A percentile compares a stretch with the other conserved stretches of the same genome.
phyloP scores from a whole-genome alignment of 2,329 filamentous ascomycete species.

The Clonostachys rosea region DNA sequence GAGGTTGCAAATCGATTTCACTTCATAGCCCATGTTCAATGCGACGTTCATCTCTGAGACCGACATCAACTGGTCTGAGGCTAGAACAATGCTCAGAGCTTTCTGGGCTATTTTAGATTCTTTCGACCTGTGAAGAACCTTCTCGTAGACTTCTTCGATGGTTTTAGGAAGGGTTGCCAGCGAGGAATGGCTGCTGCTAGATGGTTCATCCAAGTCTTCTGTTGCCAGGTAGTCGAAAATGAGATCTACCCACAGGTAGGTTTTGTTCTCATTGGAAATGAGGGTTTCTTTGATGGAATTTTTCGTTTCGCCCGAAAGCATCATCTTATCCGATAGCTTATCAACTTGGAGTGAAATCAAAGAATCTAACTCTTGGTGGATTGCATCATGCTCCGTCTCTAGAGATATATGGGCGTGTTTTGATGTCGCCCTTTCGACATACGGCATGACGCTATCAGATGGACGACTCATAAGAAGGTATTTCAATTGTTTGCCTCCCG shows the following conservation, averaged over 20 bases:
- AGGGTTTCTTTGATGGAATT: slow-evolving; percentile 10
- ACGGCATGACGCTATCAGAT: slow-evolving; percentile 16
- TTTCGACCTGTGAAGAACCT: slow-evolving; percentile 10
- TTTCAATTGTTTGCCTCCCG: slow-evolving; percentile 12
- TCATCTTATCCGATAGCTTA: slow-evolving; percentile 2
- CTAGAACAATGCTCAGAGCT: slow-evolving; percentile 16
- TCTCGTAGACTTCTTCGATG: slow-evolving; percentile 19
- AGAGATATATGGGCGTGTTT: slow-evolving; percentile 23
- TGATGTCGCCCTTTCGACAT: slow-evolving; percentile 12
- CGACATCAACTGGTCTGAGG: slow-evolving; percentile 13
- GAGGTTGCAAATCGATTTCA: slow-evolving; percentile 7
- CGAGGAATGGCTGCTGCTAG: slow-evolving; percentile 6
- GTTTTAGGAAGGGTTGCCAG: slow-evolving; percentile 15
- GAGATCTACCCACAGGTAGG: slow-evolving; percentile 30
- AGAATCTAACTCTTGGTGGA: slow-evolving; percentile 23
- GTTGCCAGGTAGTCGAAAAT: slow-evolving; percentile 21
- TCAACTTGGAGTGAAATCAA: slow-evolving; percentile 21
- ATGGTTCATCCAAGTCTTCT: slow-evolving; percentile 11
- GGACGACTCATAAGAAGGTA: slow-evolving; percentile 28
- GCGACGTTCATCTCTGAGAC: slow-evolving; percentile 19
- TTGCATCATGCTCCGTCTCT: slow-evolving; percentile 24
- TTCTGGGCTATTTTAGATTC: slow-evolving; percentile 1
- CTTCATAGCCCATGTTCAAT: slow-evolving; percentile 8
- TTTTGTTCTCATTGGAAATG: slow-evolving; percentile 15
- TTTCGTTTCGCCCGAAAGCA: slow-evolving; percentile 4